phyloP scores from a whole-genome alignment of 257 asterid genomes.

The Cinchona pubescens region DNA sequence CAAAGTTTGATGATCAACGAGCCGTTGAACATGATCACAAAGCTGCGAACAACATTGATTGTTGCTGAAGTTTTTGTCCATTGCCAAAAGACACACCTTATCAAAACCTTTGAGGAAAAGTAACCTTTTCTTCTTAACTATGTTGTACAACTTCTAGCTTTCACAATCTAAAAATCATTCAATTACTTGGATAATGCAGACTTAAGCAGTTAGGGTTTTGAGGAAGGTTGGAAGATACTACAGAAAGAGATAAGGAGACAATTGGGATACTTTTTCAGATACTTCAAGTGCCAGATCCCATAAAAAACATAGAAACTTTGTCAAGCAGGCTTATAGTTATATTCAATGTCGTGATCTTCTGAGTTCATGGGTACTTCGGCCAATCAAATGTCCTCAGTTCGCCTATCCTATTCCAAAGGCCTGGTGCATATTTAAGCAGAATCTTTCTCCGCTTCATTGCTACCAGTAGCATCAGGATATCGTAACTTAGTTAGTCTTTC shows the following conservation, averaged over 20 bases:
- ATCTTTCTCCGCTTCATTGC: not conserved
- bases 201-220: constrained; percentile 72
- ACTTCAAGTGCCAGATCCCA: constrained; percentile 77
- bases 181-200: constrained; percentile 32
- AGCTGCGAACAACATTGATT: constrained; percentile 57
- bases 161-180: not conserved
- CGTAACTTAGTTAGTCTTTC: not conserved
- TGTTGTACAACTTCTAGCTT: not conserved
- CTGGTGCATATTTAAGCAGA: constrained; percentile 43
- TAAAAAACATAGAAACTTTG: constrained; percentile 47
- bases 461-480: not conserved
- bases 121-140: constrained; percentile 22
- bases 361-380: constrained; percentile 84
- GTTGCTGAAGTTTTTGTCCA: constrained; percentile 53
- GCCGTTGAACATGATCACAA: constrained; percentile 45
- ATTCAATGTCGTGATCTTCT: constrained; percentile 67
- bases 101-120: constrained; percentile 57
- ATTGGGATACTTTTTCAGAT: constrained; percentile 67
- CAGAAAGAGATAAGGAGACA: constrained; percentile 60
- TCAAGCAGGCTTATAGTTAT: constrained; percentile 60
- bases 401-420: constrained; percentile 88
- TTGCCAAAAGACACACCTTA: constrained; percentile 55
- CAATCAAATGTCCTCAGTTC: constrained; percentile 84
- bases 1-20: constrained; percentile 81
- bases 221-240: constrained; percentile 78